These are phyloP conservation scores for Samsoniella hepiali DNA, from an alignment of 2,329 filamentous ascomycete species.

Conservation along the genomic window DNA sequence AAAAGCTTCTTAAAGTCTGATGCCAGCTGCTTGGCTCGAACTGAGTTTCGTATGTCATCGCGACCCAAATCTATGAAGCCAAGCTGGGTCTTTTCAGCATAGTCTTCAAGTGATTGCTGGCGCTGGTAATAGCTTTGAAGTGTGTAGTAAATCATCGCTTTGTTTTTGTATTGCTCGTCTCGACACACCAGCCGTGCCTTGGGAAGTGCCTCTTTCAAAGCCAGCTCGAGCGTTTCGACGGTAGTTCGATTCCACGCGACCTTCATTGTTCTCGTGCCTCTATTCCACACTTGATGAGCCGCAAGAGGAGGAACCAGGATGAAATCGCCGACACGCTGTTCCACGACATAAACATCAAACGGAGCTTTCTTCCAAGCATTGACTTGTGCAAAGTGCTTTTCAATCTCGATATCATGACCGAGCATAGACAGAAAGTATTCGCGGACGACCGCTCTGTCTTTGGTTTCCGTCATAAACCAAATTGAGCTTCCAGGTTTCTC, in stretches of 20 bases:
- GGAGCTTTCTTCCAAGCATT: conserved; percentile 94
- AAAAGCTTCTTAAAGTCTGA: conserved; percentile 82
- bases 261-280: conserved; percentile 93
- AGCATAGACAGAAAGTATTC: conserved; percentile 93
- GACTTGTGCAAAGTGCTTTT: conserved; percentile 93
- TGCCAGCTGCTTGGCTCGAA: conserved; percentile 64
- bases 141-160: conserved; percentile 88
- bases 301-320: conserved; percentile 90
- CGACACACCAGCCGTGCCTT: conserved; percentile 88
- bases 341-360: conserved; percentile 88
- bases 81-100: conserved; percentile 43
- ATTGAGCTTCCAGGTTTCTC: conserved; percentile 85
- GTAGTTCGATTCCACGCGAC: conserved; percentile 97
- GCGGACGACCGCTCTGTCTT: conserved; percentile 83
- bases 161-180: conserved; percentile 98
- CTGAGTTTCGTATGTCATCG: conserved; percentile 40
- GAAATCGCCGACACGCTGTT: conserved; percentile 87
- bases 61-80: conserved; percentile 47
- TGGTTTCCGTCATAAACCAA: conserved; percentile 98
- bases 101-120: conserved; percentile 52
- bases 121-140: conserved; percentile 73
- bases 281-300: conserved; percentile 97
- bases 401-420: conserved; percentile 94
- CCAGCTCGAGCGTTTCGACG: conserved; percentile 83
- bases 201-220: conserved; percentile 80